Base-by-base conservation (phyloP, 768 basidiomycete genomes). In the Auriscalpium vulgare region DNA sequence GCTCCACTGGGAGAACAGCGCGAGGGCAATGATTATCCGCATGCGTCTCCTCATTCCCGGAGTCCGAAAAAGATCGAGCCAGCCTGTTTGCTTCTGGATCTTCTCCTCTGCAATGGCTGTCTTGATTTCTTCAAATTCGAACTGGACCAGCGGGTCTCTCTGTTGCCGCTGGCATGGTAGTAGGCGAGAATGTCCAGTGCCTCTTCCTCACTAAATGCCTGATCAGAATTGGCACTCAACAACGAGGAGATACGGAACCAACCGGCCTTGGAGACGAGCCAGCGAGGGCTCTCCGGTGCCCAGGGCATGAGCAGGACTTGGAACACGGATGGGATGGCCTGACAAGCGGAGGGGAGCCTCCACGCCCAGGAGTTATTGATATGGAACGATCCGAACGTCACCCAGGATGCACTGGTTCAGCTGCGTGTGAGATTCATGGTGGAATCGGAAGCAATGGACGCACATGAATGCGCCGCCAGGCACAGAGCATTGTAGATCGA, bases 81-180 rank as follows among this genome's bases (percentile, higher is more conserved):
- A 71, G 47, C 54, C 59, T n/a, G 65, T 23, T 71, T 59, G 56
- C 8, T 44, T 44, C 14, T 50, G 47, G 17, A 59, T 52, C 61
- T 50, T 61, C 61, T 56, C 62, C 8, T 67, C 36, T 13, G 57
- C 57, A 54, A 81, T 72, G 7, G 81, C 81, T 23, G 79, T 74
- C 64, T 80, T 82, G 71, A 87, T 86, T 67, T 85, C 84, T 59
- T 79, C 75, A 59, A 80, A 83, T 64, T 84, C 82, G 63, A 78
- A 82, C 59, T 78, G 72, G 1, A 84, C 81, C 1, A 82, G 74
- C 2, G 82, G 77, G 62, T 85, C 80, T 75, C 56, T 50, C 66
- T 63, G 51, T 75, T 68, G 1, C 73, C 74, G 19, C 71, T 66
- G 11, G 70, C 73, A 48, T 75, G 74, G 56, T 75, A 75, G 64